These are phyloP conservation scores for Colletotrichum gloeosporioides DNA, from an alignment of 2,329 filamentous ascomycete species.

Conservation along the genomic window DNA sequence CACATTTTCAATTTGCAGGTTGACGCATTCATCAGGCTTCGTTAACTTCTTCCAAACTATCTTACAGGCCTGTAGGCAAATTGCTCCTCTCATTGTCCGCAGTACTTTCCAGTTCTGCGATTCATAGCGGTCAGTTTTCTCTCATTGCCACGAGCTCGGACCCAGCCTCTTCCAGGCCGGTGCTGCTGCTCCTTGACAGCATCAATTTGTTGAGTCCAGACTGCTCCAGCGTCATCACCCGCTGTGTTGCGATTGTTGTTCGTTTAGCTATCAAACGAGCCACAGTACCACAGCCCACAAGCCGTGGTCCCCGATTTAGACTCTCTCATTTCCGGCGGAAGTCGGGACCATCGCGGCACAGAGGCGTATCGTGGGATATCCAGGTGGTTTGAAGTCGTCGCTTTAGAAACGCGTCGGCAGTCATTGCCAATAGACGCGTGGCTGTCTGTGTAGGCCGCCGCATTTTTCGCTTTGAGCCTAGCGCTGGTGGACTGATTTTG, in stretches of 20 bases:
- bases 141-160: neutral
- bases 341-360: neutral
- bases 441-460: neutral
- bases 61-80: neutral
- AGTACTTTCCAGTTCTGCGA: neutral
- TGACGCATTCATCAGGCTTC: neutral
- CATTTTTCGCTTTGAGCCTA: neutral
- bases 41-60: neutral
- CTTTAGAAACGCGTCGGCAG: neutral
- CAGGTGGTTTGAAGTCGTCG: neutral
- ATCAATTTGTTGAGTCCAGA: neutral
- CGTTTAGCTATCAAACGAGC: rapidly evolving
- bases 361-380: neutral
- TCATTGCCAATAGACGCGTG: neutral
- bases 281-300: rapidly evolving
- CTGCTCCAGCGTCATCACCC: neutral
- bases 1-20: neutral
- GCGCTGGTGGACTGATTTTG: neutral
- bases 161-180: neutral
- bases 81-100: neutral
- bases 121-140: neutral
- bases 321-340: neutral
- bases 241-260: neutral
- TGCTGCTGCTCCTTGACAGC: neutral
- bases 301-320: neutral